Evolutionary conservation across 1,139 yeast genomes (phyloP).

Genomic region (Ogataea hybrid): DNA sequence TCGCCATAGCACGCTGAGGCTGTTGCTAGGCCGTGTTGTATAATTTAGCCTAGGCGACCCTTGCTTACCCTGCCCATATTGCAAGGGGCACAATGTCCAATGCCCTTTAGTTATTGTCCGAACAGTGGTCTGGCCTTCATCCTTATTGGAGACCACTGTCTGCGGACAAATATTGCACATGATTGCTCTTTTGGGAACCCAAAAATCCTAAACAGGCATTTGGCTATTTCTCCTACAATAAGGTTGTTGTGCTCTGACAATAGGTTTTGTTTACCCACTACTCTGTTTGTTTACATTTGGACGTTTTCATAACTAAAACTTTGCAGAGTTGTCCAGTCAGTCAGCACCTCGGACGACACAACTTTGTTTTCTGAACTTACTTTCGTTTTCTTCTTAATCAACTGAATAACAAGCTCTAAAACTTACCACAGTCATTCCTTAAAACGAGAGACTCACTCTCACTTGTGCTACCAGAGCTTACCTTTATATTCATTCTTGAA

Average conservation of each 20-base stretch:
- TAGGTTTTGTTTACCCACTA: constrained; percentile 4
- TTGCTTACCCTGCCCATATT: not conserved
- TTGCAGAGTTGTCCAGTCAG: constrained; percentile 3
- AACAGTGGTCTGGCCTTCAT: constrained; percentile 3
- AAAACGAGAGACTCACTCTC: constrained; percentile 12
- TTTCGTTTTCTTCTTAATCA: constrained; percentile 12
- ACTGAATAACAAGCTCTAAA: constrained; percentile 7
- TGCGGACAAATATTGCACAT: not conserved
- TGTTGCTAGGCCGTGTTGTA: no score
- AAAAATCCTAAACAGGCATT: not conserved
- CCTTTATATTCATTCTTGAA: not conserved
- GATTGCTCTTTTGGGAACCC: not conserved
- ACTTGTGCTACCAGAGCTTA: constrained; percentile 2
- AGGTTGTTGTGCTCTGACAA: not conserved
- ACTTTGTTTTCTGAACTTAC: not conserved
- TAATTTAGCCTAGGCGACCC: not conserved
- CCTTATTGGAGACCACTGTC: not conserved
- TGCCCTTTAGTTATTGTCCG: not conserved
- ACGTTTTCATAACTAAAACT: constrained; percentile 7
- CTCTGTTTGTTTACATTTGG: constrained; percentile 13
- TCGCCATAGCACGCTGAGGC: not conserved
- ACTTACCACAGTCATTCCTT: constrained; percentile 32
- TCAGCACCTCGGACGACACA: not conserved
- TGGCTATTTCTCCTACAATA: not conserved
- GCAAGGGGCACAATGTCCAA: not conserved